Percentiles rank a stretch among this genome's conserved stretches.
Conservation (phyloP, 2,329 filamentous ascomycete genomes). For the Monilinia aucupariae region DNA sequence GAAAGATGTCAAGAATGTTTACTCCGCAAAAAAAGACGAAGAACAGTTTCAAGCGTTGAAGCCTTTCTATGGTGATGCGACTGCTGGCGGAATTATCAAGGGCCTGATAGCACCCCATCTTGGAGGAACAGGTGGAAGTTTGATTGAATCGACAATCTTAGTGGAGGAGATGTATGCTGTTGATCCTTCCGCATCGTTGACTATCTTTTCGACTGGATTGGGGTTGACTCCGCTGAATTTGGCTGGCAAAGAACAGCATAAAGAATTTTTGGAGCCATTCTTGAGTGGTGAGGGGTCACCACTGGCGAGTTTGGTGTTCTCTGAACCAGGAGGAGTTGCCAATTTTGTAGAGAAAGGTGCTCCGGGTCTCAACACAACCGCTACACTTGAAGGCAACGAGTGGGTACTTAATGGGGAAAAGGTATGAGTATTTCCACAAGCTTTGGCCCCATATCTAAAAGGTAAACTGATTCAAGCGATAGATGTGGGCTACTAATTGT, state of each 20-base stretch:
- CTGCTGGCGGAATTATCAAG: slow-evolving; percentile 43
- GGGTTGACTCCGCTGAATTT: slow-evolving; percentile 48
- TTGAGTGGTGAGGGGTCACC: slow-evolving; percentile 41
- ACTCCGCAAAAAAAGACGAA: slow-evolving; percentile 26
- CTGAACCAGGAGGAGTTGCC: slow-evolving; percentile 46
- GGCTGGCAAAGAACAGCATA: slow-evolving; percentile 38
- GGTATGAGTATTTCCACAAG: slow-evolving; percentile 30
- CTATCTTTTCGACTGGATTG: slow-evolving; percentile 47
- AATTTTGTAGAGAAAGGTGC: slow-evolving; percentile 48
- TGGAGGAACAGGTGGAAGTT: slow-evolving; percentile 41
- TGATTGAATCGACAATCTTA: slow-evolving; percentile 46
- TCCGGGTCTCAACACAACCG: slow-evolving; percentile 45
- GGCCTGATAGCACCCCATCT: slow-evolving; percentile 42
- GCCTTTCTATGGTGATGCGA: slow-evolving; percentile 43
- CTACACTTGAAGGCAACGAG: slow-evolving; percentile 43
- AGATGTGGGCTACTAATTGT: slow-evolving; percentile 51
- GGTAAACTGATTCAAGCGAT: background rate
- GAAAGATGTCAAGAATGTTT: slow-evolving; percentile 27
- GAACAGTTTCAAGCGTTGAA: slow-evolving; percentile 44
- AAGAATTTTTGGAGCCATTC: slow-evolving; percentile 45
- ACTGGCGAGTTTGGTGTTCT: slow-evolving; percentile 47
- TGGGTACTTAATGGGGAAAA: slow-evolving; percentile 52
- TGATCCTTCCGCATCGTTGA: slow-evolving; percentile 46
- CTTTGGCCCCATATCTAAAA: background rate
- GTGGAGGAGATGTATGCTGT: slow-evolving; percentile 50